Evolutionary conservation across 495 filamentous ascomycete genomes (phyloP).

Genomic region (Aspergillus kassunensis): DNA sequence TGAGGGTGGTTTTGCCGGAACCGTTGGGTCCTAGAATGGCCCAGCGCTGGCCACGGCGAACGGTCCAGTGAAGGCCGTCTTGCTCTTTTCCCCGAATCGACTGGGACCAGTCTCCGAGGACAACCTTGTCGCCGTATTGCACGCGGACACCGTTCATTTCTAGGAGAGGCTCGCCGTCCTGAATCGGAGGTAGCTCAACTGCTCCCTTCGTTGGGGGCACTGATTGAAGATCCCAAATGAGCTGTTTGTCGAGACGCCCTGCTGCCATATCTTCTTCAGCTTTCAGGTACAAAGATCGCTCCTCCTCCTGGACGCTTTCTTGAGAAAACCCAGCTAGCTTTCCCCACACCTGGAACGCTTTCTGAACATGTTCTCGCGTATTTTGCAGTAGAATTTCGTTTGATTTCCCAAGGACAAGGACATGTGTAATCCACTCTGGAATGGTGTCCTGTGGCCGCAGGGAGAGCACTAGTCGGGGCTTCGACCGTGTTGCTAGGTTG

Average conservation of each 20-base stretch:
- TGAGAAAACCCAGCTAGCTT: background rate
- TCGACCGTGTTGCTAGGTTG: constrained; percentile 55
- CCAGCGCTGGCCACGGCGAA: constrained; percentile 82
- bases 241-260: constrained; percentile 28
- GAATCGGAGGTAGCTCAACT: background rate
- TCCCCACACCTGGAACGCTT: constrained; percentile 28
- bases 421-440: constrained; percentile 85
- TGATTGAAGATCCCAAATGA: constrained; percentile 27
- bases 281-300: constrained; percentile 3
- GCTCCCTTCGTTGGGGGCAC: background rate
- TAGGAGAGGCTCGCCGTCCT: constrained; percentile 61
- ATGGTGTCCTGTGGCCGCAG: constrained; percentile 80
- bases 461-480: constrained; percentile 70
- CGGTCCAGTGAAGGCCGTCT: constrained; percentile 73
- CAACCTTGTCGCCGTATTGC: constrained; percentile 69
- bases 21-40: constrained; percentile 89
- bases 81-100: constrained; percentile 39
- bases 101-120: constrained; percentile 76
- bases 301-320: background rate
- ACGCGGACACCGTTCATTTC: constrained; percentile 83
- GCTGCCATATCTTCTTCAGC: constrained; percentile 16
- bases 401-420: constrained; percentile 61
- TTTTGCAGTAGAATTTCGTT: constrained; percentile 50
- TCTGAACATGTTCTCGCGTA: constrained; percentile 12
- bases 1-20: constrained; percentile 78